Percentiles rank a stretch among this genome's conserved stretches.
phyloP scores from a whole-genome alignment of 441 rosid species.

The Dalechampia spathulata region DNA sequence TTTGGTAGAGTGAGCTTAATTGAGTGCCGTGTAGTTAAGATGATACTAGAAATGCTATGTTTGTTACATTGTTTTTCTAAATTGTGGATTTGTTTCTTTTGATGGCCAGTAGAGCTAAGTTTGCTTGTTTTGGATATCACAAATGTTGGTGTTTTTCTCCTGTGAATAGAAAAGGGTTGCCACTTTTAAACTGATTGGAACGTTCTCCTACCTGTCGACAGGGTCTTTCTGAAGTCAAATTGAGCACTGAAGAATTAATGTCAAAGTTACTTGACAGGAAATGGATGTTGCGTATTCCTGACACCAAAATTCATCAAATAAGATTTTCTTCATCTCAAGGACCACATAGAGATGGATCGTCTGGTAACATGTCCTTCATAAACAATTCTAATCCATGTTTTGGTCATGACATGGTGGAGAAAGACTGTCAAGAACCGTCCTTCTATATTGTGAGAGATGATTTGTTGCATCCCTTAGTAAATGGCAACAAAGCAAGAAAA shows the following conservation, averaged over 20 bases:
- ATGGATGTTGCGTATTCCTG: conserved; percentile 56
- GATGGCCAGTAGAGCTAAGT: not conserved
- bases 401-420: conserved; percentile 28
- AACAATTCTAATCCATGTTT: conserved; percentile 39
- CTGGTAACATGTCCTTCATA: conserved; percentile 23
- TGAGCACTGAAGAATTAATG: conserved; percentile 26
- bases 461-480: conserved; percentile 82
- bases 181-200: conserved; percentile 1
- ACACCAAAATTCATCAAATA: conserved; percentile 50
- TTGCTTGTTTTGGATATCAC: not conserved
- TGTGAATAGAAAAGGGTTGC: not conserved
- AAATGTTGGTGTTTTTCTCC: not conserved
- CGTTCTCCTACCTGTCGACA: conserved; percentile 16
- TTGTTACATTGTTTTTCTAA: not conserved
- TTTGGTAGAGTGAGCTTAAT: too few species aligned
- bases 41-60: too few species aligned
- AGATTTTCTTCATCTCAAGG: conserved; percentile 23
- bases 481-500: conserved; percentile 93
- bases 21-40: too few species aligned
- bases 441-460: conserved; percentile 84
- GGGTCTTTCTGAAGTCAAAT: conserved; percentile 25
- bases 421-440: conserved; percentile 25
- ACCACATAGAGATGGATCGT: conserved; percentile 14
- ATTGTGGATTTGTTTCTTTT: not conserved
- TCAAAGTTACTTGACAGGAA: conserved; percentile 52